Conservation (phyloP, 225 moss, liverwort and hornwort genomes). For the Polytrichum commune region DNA sequence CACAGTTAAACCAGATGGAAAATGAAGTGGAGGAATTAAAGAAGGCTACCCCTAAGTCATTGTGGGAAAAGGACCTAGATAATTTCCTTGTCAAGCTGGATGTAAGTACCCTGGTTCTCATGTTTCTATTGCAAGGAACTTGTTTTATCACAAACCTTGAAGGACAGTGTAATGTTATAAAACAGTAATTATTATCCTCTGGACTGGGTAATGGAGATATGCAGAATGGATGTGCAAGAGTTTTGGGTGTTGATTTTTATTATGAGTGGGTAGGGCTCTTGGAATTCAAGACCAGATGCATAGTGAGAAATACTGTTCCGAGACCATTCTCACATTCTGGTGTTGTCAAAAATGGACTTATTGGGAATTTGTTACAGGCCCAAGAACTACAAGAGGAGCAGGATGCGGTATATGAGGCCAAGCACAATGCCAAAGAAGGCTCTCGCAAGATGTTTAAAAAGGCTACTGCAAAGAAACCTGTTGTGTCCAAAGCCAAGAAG, state of each 20-base stretch:
- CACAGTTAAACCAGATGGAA: constrained; percentile 65
- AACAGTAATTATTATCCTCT: too few species aligned
- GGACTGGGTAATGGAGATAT: too few species aligned
- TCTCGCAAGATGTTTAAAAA: constrained; percentile 59
- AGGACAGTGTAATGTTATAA: too few species aligned
- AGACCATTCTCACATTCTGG: too few species aligned
- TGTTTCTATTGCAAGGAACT: too few species aligned
- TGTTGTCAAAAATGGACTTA: constrained; percentile 22
- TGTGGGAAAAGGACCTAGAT: constrained; percentile 90
- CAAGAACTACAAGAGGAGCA: constrained; percentile 74
- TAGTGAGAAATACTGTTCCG: too few species aligned
- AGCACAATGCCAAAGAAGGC: constrained; percentile 83
- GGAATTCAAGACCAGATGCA: too few species aligned
- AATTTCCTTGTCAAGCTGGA: constrained; percentile 62
- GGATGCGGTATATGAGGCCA: constrained; percentile 76
- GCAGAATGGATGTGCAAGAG: too few species aligned
- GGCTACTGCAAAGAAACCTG: constrained; percentile 47
- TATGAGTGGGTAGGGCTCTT: too few species aligned
- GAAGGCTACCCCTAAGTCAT: constrained; percentile 65
- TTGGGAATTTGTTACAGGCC: constrained; percentile 60
- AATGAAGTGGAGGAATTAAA: constrained; percentile 68
- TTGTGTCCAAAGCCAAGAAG: constrained; percentile 53
- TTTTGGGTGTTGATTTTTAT: too few species aligned
- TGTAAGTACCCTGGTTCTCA: constrained; percentile 23
- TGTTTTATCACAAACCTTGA: too few species aligned